Conservation (phyloP, 1,139 yeast genomes). For the Meyerozyma elateridarum region DNA sequence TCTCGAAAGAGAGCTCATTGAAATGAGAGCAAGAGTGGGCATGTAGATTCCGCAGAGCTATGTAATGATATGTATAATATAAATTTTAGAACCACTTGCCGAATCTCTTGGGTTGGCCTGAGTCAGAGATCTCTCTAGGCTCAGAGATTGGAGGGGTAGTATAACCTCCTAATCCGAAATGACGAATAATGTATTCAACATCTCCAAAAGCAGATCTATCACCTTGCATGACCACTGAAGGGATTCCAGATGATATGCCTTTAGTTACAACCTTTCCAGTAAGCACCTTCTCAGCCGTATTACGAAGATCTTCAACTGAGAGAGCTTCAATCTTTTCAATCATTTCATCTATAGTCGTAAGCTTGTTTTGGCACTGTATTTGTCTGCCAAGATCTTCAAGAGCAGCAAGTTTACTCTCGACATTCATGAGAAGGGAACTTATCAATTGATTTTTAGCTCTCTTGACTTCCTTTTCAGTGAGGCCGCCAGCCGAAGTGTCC, state of each 20-base stretch:
- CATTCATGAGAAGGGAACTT: constrained; percentile 86
- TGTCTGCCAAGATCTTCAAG: constrained; percentile 95
- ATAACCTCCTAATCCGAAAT: constrained; percentile 66
- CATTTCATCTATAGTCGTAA: constrained; percentile 82
- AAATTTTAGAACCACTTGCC: constrained; percentile 20
- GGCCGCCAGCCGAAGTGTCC: constrained; percentile 53
- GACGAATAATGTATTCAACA: constrained; percentile 57
- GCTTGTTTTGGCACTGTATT: constrained; percentile 75
- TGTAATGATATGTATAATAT: constrained; percentile 3
- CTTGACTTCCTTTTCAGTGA: constrained; percentile 67
- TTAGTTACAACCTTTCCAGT: constrained; percentile 55
- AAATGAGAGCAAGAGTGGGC: constrained; percentile 47
- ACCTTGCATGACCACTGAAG: constrained; percentile 88
- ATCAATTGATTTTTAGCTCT: constrained; percentile 92
- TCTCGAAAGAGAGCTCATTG: constrained; percentile 61
- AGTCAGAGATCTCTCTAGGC: constrained; percentile 26
- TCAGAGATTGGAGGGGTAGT: constrained; percentile 22
- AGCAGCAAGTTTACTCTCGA: constrained; percentile 87
- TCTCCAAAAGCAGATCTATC: constrained; percentile 83
- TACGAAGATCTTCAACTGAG: constrained; percentile 60
- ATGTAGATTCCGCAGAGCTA: constrained; percentile 5
- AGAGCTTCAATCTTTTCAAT: constrained; percentile 67
- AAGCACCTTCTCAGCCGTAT: constrained; percentile 72
- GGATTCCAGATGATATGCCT: constrained; percentile 55
- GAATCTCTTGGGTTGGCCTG: constrained; percentile 11